A percentile compares a stretch with the other conserved stretches of the same genome.
phyloP scores from a whole-genome alignment of 2,329 filamentous ascomycete species.

The Penicillium glabrum region DNA sequence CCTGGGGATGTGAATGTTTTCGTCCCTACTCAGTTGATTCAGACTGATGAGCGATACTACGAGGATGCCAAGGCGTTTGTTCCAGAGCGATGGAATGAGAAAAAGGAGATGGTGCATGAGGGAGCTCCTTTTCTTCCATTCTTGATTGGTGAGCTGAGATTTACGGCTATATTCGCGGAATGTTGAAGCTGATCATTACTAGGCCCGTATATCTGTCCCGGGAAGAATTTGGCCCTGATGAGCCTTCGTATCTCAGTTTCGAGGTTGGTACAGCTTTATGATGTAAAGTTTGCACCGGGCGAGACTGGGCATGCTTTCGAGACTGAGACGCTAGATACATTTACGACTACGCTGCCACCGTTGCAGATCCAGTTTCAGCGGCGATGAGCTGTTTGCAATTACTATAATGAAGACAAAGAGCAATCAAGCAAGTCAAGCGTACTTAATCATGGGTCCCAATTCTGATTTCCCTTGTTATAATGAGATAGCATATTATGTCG shows the following conservation, averaged over 20 bases:
- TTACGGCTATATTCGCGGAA: neutral
- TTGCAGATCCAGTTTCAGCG: neutral
- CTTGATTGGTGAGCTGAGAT: neutral
- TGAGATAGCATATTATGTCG: no score
- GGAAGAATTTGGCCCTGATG: neutral
- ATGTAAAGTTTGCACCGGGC: neutral
- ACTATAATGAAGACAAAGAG: no score
- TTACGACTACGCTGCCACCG: constrained; percentile 1
- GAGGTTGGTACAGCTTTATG: neutral
- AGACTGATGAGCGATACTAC: neutral
- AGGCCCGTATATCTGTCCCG: neutral
- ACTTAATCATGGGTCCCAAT: no score
- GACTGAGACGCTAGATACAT: neutral
- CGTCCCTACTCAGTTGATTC: neutral
- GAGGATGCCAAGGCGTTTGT: neutral
- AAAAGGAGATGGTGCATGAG: neutral
- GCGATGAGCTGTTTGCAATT: neutral
- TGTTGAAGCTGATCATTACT: neutral
- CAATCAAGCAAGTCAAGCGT: no score
- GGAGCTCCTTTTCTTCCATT: neutral
- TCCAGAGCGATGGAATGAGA: neutral
- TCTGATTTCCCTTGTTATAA: no score
- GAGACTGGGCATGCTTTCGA: neutral
- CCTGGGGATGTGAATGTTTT: neutral
- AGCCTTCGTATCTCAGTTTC: constrained; percentile 5